Evolutionary conservation across 2,329 filamentous ascomycete genomes (phyloP), one percentile per base, ranked within the genome.

Genomic region (Talaromyces sp.): DNA sequence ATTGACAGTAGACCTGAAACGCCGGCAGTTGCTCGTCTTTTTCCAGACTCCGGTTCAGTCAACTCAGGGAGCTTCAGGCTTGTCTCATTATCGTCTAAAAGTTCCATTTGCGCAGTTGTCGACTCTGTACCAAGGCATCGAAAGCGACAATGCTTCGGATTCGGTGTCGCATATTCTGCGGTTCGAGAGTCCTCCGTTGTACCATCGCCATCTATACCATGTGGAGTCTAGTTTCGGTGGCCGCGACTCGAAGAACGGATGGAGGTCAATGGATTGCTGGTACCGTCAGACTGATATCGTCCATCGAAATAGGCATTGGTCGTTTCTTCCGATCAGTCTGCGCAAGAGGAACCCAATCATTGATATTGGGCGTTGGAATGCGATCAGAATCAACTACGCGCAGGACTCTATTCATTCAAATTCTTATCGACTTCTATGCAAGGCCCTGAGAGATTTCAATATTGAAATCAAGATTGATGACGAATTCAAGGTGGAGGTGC

Each of bases 371-470:
- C 82, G 83, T n/a, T 90, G 88, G 88, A 87, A 85, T 17, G 84
- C 83, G 0, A 88, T 89, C 70, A 77, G 80, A 5, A 75, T 89
- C 11, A 78, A 75, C 0, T 84, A 88, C 59, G 69, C 76, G 1
- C 72, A 73, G 2, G 62, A 69, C 11, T 41, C 73, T 7, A 68
- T 74, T 1, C 67, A 71, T 2, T 70, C 73, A 0, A 67, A 70
- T 2, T 72, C 74, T 6, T 83, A 84, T 70, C 68, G 74, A 1
- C 69, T 77, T 0, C 78, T 90, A 22, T 78, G 82, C 3, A 73
- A 79, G 9, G 85, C 85, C 1, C 80, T 97, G 0, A 79, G 81
- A 11, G 90, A 96, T 68, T 90, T 90, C 78, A 96, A 96, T 66
- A 82, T 97, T 58, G 72, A 78, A 0, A 78, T 89, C 17, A 62